Percentiles rank a stretch among this genome's conserved stretches.
Evolutionary conservation across 2,329 filamentous ascomycete genomes (phyloP).

Genomic region (Zymoseptoria crescenta): DNA sequence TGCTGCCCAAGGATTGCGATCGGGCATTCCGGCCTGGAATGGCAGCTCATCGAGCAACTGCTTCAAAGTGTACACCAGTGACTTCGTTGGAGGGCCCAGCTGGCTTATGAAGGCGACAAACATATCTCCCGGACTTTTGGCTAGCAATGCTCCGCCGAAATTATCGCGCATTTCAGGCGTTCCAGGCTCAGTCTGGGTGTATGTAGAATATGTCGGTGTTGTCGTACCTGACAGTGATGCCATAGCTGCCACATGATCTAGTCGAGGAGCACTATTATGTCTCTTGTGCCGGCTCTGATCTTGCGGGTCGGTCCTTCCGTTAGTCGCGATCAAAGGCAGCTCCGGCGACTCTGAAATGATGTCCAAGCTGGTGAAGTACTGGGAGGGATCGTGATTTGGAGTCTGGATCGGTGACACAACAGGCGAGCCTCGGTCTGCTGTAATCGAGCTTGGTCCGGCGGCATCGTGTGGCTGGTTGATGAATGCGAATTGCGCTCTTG

Average conservation of each 20-base stretch:
- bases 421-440: background rate
- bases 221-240: background rate
- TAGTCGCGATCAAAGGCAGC: background rate
- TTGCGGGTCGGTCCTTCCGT: background rate
- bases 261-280: background rate
- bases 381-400: conserved; percentile 6
- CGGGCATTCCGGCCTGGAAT: conserved; percentile 40
- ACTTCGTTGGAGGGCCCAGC: conserved; percentile 91
- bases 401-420: background rate
- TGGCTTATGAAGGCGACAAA: conserved; percentile 85
- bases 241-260: background rate
- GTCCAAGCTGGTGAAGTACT: conserved; percentile 30
- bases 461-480: conserved; percentile 51
- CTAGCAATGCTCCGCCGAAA: conserved; percentile 6
- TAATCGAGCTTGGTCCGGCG: background rate
- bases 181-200: background rate
- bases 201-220: background rate
- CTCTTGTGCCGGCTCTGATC: background rate
- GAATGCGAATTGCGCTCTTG: conserved; percentile 79
- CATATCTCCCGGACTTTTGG: conserved; percentile 59
- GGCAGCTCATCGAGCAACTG: conserved; percentile 83
- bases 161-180: background rate
- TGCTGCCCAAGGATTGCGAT: conserved; percentile 29
- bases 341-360: conserved; percentile 37
- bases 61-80: conserved; percentile 81